Percentiles rank a stretch among this genome's conserved stretches.
phyloP scores from a whole-genome alignment of 345 rosid genomes.

The Psidium friedrichsthalianum region DNA sequence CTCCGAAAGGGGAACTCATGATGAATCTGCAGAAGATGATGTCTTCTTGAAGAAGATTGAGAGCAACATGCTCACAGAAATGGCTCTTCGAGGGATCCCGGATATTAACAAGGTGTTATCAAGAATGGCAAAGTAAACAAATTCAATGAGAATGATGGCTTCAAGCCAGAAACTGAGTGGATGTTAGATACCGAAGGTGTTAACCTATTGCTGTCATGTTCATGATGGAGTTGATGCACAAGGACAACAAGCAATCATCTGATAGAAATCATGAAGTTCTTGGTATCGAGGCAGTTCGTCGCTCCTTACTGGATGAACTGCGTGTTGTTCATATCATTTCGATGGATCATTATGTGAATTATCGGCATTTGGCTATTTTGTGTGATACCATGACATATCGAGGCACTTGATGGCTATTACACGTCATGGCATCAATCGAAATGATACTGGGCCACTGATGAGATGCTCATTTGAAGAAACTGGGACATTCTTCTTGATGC shows the following conservation, averaged over 20 bases:
- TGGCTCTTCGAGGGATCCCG: slow-evolving; percentile 96
- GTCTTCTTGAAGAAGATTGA: slow-evolving; percentile 94
- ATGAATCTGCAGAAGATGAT: slow-evolving; percentile 96
- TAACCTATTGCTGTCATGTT: slow-evolving; percentile 91
- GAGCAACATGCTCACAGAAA: slow-evolving; percentile 94
- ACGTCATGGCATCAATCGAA: slow-evolving; percentile 92
- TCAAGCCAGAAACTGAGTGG: slow-evolving; percentile 85
- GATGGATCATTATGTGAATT: slow-evolving; percentile 98
- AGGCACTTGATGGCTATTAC: slow-evolving; percentile 96
- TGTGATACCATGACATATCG: slow-evolving; percentile 99
- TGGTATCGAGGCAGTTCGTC: slow-evolving; percentile 96
- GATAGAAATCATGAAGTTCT: slow-evolving; percentile 95
- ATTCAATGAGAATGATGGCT: slow-evolving; percentile 73
- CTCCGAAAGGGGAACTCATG: slow-evolving; percentile 70
- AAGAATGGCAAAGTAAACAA: slow-evolving; percentile 65
- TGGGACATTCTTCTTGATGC: slow-evolving; percentile 93
- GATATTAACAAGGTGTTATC: slow-evolving; percentile 87
- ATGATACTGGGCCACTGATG: slow-evolving; percentile 96
- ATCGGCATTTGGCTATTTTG: slow-evolving; percentile 87
- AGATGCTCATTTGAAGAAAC: slow-evolving; percentile 98
- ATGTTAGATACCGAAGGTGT: slow-evolving; percentile 98
- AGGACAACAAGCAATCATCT: slow-evolving; percentile 90
- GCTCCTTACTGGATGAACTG: slow-evolving; percentile 82
- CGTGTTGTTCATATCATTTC: slow-evolving; percentile 89
- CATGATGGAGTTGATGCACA: slow-evolving; percentile 81